Conservation (phyloP, 208 protist species). For the Trypanosomatidae sp. region DNA sequence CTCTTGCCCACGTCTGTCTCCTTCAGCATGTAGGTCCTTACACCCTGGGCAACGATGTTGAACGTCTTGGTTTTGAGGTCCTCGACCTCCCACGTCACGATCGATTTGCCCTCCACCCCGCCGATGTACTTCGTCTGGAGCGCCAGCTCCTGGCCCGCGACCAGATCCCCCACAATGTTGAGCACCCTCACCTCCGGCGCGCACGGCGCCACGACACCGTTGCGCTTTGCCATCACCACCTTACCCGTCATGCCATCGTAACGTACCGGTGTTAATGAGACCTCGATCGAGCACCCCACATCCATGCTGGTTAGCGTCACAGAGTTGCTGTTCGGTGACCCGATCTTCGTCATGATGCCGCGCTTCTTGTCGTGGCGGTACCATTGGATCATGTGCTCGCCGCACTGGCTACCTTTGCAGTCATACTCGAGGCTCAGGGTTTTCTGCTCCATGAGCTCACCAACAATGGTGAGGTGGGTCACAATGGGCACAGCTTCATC, state of each 20-base stretch:
- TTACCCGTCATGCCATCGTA: slow-evolving; percentile 73
- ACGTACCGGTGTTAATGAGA: slow-evolving; percentile 83
- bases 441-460: slow-evolving; percentile 68
- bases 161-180: slow-evolving; percentile 65
- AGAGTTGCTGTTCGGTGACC: slow-evolving; percentile 65
- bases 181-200: slow-evolving; percentile 64
- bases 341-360: slow-evolving; percentile 54
- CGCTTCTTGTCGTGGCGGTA: slow-evolving; percentile 69
- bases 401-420: slow-evolving; percentile 83
- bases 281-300: slow-evolving; percentile 87
- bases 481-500: slow-evolving; percentile 65
- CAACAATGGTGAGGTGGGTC: slow-evolving; percentile 63
- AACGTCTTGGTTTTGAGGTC: slow-evolving; percentile 63
- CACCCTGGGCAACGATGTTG: slow-evolving; percentile 45
- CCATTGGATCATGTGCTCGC: slow-evolving; percentile 88
- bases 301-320: slow-evolving; percentile 72
- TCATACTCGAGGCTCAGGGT: slow-evolving; percentile 77
- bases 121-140: slow-evolving; percentile 79
- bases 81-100: slow-evolving; percentile 72
- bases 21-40: slow-evolving; percentile 58
- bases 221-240: slow-evolving; percentile 46
- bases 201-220: slow-evolving; percentile 47
- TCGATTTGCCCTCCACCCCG: slow-evolving; percentile 63
- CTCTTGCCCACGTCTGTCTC: slow-evolving; percentile 70
- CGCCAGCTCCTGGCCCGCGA: slow-evolving; percentile 55